A percentile compares a stretch with the other conserved stretches of the same genome.
phyloP scores from a whole-genome alignment of 345 rosid species.

The Pistacia vera region DNA sequence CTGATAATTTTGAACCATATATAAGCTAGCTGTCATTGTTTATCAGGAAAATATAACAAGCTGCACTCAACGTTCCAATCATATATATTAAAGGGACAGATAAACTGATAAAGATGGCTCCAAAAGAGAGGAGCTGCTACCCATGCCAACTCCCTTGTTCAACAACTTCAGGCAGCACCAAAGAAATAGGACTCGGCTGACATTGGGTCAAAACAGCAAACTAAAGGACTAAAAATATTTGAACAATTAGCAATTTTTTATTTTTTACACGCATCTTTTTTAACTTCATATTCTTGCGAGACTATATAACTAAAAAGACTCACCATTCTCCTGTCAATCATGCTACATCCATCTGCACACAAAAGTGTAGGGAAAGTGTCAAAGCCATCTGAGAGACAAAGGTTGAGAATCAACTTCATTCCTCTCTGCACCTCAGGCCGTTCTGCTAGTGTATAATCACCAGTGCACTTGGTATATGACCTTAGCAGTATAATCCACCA shows the following conservation, averaged over 20 bases:
- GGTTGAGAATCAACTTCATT: constrained; percentile 51
- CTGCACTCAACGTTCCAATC: background rate
- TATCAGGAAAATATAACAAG: background rate
- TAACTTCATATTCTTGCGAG: background rate
- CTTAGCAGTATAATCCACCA: constrained; percentile 73
- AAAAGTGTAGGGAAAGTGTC: constrained; percentile 68
- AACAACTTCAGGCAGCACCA: background rate
- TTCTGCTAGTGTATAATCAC: constrained; percentile 46
- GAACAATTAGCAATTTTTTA: background rate
- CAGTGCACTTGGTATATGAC: constrained; percentile 57
- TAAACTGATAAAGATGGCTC: background rate
- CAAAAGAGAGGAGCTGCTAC: background rate
- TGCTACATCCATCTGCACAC: constrained; percentile 69
- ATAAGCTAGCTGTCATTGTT: background rate
- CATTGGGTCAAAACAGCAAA: background rate
- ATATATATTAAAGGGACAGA: background rate
- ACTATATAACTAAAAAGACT: constrained; percentile 18
- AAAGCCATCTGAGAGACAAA: constrained; percentile 59
- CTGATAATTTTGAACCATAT: background rate
- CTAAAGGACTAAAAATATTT: background rate
- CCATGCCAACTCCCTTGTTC: background rate
- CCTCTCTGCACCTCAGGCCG: constrained; percentile 58
- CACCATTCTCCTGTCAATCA: constrained; percentile 70
- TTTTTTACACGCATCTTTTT: background rate
- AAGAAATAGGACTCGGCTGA: background rate